Evolutionary conservation across 352 stramenopile genomes (phyloP).

Genomic region (Globisporangium solare): DNA sequence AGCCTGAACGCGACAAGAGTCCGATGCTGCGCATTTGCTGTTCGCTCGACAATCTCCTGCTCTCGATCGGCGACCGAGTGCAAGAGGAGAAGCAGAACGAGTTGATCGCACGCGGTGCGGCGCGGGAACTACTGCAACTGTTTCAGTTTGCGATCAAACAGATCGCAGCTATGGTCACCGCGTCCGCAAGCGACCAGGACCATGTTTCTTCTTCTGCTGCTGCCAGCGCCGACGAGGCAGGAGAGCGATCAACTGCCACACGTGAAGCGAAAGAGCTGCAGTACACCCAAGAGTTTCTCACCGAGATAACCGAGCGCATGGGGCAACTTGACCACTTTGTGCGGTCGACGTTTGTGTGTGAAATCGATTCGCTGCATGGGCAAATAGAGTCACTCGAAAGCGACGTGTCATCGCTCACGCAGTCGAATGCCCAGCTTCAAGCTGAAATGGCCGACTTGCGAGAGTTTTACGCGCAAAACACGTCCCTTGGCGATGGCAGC

Average conservation of each 20-base stretch:
- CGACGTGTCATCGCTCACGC: conserved; percentile 6
- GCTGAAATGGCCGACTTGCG: conserved; percentile 34
- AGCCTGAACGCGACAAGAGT: too few species aligned
- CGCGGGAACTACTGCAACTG: conserved; percentile 37
- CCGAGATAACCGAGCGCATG: conserved; percentile 35
- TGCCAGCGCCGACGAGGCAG: not conserved
- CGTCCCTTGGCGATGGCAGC: conserved; percentile 9
- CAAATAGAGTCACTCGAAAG: conserved; percentile 13
- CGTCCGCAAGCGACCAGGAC: not conserved
- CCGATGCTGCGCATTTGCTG: too few species aligned
- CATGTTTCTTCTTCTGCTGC: not conserved
- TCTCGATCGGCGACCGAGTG: too few species aligned
- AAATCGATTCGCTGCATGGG: conserved; percentile 18
- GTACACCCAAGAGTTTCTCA: conserved; percentile 39
- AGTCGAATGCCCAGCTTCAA: conserved; percentile 29
- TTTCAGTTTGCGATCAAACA: conserved; percentile 51
- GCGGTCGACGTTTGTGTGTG: conserved; percentile 26
- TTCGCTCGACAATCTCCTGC: too few species aligned
- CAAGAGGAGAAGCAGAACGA: too few species aligned
- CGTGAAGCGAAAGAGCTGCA: conserved; percentile 27
- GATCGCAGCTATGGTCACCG: conserved; percentile 10
- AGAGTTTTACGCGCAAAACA: conserved; percentile 38
- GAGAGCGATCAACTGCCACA: not conserved
- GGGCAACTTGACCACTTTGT: conserved; percentile 34
- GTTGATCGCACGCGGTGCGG: conserved; percentile 36